Percentiles rank a stretch among this genome's conserved stretches.
These are phyloP conservation scores for Cyclotella distinguenda DNA, from an alignment of 108 stramenopile genomes.

Conservation along the genomic window DNA sequence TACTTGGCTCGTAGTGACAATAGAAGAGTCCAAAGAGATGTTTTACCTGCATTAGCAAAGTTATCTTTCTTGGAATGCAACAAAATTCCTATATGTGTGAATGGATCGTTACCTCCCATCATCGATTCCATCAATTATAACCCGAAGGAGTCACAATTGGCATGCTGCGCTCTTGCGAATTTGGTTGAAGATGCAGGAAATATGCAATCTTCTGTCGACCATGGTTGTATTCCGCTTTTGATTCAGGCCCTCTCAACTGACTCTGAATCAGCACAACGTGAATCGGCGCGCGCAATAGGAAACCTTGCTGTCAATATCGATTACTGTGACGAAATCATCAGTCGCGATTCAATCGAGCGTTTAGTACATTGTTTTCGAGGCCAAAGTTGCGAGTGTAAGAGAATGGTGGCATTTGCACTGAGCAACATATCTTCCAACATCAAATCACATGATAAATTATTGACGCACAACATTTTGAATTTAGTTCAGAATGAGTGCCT, in stretches of 20 bases:
- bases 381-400: conserved; percentile 44
- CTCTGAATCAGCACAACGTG: conserved; percentile 55
- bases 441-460: conserved; percentile 64
- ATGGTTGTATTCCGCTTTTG: conserved; percentile 61
- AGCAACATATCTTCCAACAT: conserved; percentile 68
- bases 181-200: conserved; percentile 73
- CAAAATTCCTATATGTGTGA: conserved; percentile 66
- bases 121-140: conserved; percentile 40
- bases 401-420: conserved; percentile 72
- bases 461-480: conserved; percentile 54
- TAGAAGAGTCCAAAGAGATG: conserved; percentile 64
- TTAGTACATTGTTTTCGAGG: conserved; percentile 65
- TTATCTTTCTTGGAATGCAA: conserved; percentile 80
- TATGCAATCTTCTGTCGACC: conserved; percentile 62
- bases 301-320: conserved; percentile 83
- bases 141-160: conserved; percentile 50
- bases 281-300: conserved; percentile 77
- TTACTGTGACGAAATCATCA: conserved; percentile 61
- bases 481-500: conserved; percentile 53
- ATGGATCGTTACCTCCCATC: conserved; percentile 72
- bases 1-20: conserved; percentile 79
- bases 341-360: conserved; percentile 45
- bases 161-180: conserved; percentile 84
- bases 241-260: conserved; percentile 54
- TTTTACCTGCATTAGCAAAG: conserved; percentile 75